Evolutionary conservation across 306 rosid species (phyloP), one percentile per base, ranked within the genome.

Genomic region (Luffa aegyptiaca): DNA sequence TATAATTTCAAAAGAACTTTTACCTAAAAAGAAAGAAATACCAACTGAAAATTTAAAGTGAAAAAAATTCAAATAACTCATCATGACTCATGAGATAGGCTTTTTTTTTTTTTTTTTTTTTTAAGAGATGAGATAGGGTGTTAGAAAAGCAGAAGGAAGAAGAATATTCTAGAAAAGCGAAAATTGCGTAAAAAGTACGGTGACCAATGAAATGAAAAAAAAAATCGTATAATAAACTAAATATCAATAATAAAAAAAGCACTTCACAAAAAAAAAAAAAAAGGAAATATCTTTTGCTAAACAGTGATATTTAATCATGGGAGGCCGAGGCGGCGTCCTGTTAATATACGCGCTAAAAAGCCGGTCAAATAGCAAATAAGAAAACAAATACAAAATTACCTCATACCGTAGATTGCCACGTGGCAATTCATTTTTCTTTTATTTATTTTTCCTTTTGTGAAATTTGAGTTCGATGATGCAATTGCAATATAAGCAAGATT

Each of bases 141-240:
- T 36, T 64, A 36, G 71, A 17, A 64, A 64, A 64, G 46, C 71
- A 2, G 48, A 65, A 9, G 12, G 10, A 37, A 37, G 48, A 65
- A 68, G 11, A 68, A 68, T 41, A 17, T 31, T 41, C 11, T 41
- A 42, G 21, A 16, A 68, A 70, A 70, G 76, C 56, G n/a, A 70
- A 55, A 70, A 70, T 46, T 70, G 76, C 76, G 76, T 70, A 21
- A 46, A 70, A 70, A 20, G 35, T 70, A 70, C 76, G 56, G 12
- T 10, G 55, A 45, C 76, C 76, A 20, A 44, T 65, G 48, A 36
- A 36, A 64, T 64, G 42, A 3, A 3, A 37, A 65, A 11, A 37
- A 65, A 64, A 10, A 61, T 21, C 35, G 0, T 61, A 21, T 10
- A 10, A 46, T 31, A 10, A 11, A 61, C 31, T 61, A 31, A 11